These are phyloP conservation scores for Diaporthe caulivora DNA, from an alignment of 2,329 filamentous ascomycete genomes.

Conservation along the genomic window DNA sequence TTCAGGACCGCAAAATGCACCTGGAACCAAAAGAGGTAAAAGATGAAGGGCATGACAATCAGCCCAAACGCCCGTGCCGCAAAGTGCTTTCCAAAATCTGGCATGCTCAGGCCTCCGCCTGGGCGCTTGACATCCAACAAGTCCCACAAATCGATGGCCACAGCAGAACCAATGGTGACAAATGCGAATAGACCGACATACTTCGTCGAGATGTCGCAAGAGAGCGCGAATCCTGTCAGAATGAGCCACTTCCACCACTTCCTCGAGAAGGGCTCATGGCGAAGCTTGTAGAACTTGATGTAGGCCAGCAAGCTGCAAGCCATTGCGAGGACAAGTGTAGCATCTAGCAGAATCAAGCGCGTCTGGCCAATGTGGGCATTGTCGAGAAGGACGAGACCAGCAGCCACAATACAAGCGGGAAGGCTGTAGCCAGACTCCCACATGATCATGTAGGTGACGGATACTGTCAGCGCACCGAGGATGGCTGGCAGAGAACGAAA, in stretches of 20 bases:
- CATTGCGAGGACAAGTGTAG: slow-evolving; percentile 95
- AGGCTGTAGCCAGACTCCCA: slow-evolving; percentile 99
- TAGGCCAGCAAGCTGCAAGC: slow-evolving; percentile 94
- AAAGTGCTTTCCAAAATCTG: slow-evolving; percentile 90
- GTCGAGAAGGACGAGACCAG: slow-evolving; percentile 90
- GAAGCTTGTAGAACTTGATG: slow-evolving; percentile 96
- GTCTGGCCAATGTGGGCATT: slow-evolving; percentile 99
- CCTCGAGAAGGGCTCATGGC: slow-evolving; percentile 87
- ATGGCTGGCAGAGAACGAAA: slow-evolving; percentile 94
- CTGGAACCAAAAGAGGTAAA: slow-evolving; percentile 99
- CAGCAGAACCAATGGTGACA: slow-evolving; percentile 94
- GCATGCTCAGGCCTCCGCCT: slow-evolving; percentile 82
- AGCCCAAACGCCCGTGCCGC: slow-evolving; percentile 86
- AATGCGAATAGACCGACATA: slow-evolving; percentile 98
- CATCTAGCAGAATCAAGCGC: slow-evolving; percentile 92
- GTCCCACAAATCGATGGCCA: slow-evolving; percentile 95
- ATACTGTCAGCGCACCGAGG: slow-evolving; percentile 91
- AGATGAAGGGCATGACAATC: slow-evolving; percentile 92
- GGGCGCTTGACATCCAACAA: slow-evolving; percentile 89
- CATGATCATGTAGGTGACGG: slow-evolving; percentile 97
- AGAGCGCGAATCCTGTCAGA: slow-evolving; percentile 91
- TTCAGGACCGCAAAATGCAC: slow-evolving; percentile 94
- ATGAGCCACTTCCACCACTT: slow-evolving; percentile 99
- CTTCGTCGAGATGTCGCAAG: slow-evolving; percentile 98
- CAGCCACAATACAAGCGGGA: slow-evolving; percentile 88